phyloP scores from a whole-genome alignment of 1,284 basidiomycete species.

The Pseudozyma sp. region DNA sequence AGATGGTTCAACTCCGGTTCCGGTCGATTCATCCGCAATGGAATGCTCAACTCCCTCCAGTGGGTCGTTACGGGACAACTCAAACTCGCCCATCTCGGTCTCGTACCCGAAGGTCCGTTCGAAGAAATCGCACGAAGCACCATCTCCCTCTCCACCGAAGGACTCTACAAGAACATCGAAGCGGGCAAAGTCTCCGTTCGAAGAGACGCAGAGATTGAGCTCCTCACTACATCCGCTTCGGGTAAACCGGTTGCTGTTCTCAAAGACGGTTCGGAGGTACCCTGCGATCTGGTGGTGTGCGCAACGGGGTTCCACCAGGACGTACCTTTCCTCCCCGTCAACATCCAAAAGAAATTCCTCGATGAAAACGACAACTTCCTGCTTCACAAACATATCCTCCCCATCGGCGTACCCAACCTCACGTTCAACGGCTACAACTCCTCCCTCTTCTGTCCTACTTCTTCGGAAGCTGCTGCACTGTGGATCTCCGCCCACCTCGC shows the following conservation, averaged over 20 bases:
- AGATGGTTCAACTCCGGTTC: conserved; percentile 38
- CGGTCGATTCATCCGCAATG: conserved; percentile 47
- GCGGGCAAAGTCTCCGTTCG: conserved; percentile 21
- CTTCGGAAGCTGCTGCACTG: conserved; percentile 54
- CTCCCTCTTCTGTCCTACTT: conserved; percentile 58
- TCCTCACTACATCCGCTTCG: conserved; percentile 5
- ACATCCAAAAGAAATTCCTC: conserved; percentile 46
- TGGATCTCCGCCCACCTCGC: conserved; percentile 60
- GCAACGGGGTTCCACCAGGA: conserved; percentile 60
- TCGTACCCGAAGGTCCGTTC: conserved; percentile 51
- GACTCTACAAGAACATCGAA: conserved; percentile 53
- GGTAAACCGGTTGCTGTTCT: conserved; percentile 32
- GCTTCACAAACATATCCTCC: conserved; percentile 55
- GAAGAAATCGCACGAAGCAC: conserved; percentile 57
- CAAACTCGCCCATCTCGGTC: conserved; percentile 35
- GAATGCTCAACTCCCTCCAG: conserved; percentile 49
- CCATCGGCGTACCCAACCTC: conserved; percentile 46
- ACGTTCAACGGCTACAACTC: conserved; percentile 63
- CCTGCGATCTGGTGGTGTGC: conserved; percentile 51
- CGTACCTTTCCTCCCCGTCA: conserved; percentile 45
- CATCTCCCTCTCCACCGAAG: conserved; percentile 58
- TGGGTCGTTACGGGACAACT: conserved; percentile 50
- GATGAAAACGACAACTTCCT: conserved; percentile 57
- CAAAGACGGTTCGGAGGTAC: conserved; percentile 29
- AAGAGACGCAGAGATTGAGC: conserved; percentile 39